Evolutionary conservation across 2,329 filamentous ascomycete genomes (phyloP).

Genomic region (Monilinia polystroma): DNA sequence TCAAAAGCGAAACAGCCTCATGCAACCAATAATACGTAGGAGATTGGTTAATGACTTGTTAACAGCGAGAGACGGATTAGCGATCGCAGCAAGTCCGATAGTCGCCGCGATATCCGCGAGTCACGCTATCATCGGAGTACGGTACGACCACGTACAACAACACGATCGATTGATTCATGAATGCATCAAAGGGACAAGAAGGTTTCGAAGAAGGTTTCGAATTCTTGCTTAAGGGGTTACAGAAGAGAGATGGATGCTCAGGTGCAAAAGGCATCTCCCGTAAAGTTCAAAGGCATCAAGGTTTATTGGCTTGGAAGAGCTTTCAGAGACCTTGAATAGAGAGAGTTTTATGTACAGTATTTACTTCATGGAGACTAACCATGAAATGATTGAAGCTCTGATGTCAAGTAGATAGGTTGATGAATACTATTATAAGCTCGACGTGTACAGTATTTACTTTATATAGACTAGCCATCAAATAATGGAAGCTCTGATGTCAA

Average conservation of each 20-base stretch:
- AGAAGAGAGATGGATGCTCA: background rate
- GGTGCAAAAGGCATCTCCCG: background rate
- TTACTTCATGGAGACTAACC: too few relatives aligned
- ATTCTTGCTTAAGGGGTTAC: background rate
- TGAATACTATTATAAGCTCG: too few relatives aligned
- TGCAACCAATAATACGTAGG: background rate
- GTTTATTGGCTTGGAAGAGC: background rate
- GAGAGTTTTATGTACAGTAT: too few relatives aligned
- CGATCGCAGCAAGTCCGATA: slow-evolving; percentile 11
- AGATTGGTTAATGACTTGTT: background rate
- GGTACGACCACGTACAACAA: background rate
- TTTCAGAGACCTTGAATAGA: too few relatives aligned
- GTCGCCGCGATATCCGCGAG: slow-evolving; percentile 18
- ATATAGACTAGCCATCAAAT: too few relatives aligned
- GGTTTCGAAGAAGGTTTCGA: background rate
- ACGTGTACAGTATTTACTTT: too few relatives aligned
- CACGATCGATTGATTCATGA: background rate
- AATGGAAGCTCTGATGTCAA: too few relatives aligned
- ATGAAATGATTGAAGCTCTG: too few relatives aligned
- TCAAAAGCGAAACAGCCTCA: background rate
- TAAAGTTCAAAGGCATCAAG: background rate
- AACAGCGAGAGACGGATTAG: background rate
- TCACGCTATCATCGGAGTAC: background rate
- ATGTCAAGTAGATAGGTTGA: too few relatives aligned
- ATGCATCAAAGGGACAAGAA: background rate